Percentiles rank a stretch among this genome's conserved stretches.
These are phyloP conservation scores for Colletotrichum sp. DNA, from an alignment of 2,329 filamentous ascomycete genomes.

Conservation along the genomic window DNA sequence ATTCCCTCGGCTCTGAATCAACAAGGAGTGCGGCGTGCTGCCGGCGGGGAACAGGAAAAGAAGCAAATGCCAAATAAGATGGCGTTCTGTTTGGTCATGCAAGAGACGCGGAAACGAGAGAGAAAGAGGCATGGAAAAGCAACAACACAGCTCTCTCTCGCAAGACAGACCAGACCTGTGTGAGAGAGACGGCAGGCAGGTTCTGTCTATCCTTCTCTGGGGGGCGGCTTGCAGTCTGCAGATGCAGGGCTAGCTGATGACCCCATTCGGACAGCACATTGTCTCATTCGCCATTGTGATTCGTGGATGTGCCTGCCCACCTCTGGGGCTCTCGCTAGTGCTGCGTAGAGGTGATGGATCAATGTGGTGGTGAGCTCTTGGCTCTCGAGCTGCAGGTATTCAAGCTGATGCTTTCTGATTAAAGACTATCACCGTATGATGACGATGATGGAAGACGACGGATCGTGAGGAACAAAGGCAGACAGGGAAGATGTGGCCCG, in stretches of 20 bases:
- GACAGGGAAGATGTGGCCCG: not conserved
- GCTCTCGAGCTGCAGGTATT: not conserved
- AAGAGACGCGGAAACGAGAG: not conserved
- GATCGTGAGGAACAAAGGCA: not conserved
- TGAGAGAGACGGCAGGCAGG: not conserved
- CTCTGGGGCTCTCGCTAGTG: not conserved
- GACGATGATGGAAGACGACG: not conserved
- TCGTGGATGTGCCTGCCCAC: not conserved
- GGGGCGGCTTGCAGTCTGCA: not conserved
- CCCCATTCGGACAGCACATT: slow-evolving; percentile 8
- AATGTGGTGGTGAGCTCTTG: not conserved
- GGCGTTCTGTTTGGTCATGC: not conserved
- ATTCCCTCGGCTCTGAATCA: not conserved
- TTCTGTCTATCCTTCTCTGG: not conserved
- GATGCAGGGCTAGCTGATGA: not conserved
- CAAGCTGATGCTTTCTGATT: not conserved
- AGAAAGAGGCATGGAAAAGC: not conserved
- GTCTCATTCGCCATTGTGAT: not conserved
- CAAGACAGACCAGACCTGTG: not conserved
- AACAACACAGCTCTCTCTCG: not conserved
- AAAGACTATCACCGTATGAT: not conserved
- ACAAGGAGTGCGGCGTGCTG: not conserved
- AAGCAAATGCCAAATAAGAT: not conserved
- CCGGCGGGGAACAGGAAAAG: not conserved
- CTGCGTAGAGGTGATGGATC: not conserved